Conservation (phyloP, 2,329 filamentous ascomycete genomes). For the Cercospora janseana region DNA sequence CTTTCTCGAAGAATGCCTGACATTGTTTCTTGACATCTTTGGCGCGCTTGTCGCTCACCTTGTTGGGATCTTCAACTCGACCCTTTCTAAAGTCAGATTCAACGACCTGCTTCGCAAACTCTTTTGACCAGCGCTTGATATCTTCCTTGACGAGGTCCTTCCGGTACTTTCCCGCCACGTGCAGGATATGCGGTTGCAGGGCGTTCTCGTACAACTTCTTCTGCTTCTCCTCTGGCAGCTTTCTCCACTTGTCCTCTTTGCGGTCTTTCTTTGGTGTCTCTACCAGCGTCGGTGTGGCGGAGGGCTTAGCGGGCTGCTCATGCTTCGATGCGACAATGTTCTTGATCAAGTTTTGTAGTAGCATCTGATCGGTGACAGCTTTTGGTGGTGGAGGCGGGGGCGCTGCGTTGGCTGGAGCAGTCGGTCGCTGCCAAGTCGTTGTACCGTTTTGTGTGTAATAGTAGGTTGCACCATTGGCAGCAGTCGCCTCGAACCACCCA, state of each 20-base stretch:
- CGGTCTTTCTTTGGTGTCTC: slow-evolving; percentile 53
- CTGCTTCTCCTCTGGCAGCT: slow-evolving; percentile 74
- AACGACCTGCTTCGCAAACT: slow-evolving; percentile 77
- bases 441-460: slow-evolving; percentile 78
- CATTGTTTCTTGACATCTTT: slow-evolving; percentile 81
- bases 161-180: slow-evolving; percentile 82
- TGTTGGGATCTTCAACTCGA: slow-evolving; percentile 78
- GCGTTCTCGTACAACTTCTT: slow-evolving; percentile 95
- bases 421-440: slow-evolving; percentile 80
- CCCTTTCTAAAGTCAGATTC: slow-evolving; percentile 87
- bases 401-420: slow-evolving; percentile 56
- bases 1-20: slow-evolving; percentile 82
- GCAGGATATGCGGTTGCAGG: slow-evolving; percentile 78
- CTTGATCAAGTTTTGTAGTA: slow-evolving; percentile 72
- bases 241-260: slow-evolving; percentile 70
- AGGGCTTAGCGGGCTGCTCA: slow-evolving; percentile 54
- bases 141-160: slow-evolving; percentile 82
- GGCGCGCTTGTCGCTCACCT: slow-evolving; percentile 72
- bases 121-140: slow-evolving; percentile 63
- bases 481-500: slow-evolving; percentile 82
- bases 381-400: slow-evolving; percentile 62
- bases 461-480: slow-evolving; percentile 70
- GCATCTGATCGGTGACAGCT: slow-evolving; percentile 68
- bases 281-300: slow-evolving; percentile 65
- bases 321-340: slow-evolving; percentile 65